Evolutionary conservation across 805 yeast genomes (phyloP), one percentile per base, ranked within the genome.

Genomic region (Wickerhamomyces bovis): DNA sequence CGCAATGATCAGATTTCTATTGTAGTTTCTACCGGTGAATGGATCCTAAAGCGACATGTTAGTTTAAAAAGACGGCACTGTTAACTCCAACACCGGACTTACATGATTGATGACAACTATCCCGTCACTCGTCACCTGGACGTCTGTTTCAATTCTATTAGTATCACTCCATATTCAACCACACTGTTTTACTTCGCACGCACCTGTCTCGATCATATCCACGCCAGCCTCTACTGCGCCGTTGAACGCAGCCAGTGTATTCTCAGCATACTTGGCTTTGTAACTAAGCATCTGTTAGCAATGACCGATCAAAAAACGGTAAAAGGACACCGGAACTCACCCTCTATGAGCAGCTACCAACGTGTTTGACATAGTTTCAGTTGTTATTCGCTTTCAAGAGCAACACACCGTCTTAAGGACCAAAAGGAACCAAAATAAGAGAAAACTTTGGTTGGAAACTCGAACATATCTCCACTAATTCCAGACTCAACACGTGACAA

Each of bases 121-220:
- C n/a, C 77, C 77, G 54, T 80, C 85, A 3, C 57, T 53, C 1
- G 81, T 66, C 49, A 78, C 67, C 55, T 78, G 84, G 26, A 80
- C 61, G 55, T 80, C 85, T 16, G 44, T 12, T 11, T 11, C 28
- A n/a, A n/a, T n/a, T n/a, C n/a, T 18, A 13, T 36, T 36, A 41
- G 26, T 18, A 22, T 23, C 7, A 11, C 9, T 6, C 7, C 19
- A 23, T 13, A 8, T 25, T 25, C 16, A 9, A 2, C 9, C n/a
- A n/a, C 15, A 16, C 16, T 15, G 19, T n/a, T 4, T 31, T 15
- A 25, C 28, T 31, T 6, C 18, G 7, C 7, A 33, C 55, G 20
- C 36, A 55, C 58, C 62, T 10, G 36, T 73, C 57, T 78, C 84
- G 19, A 79, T 67, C 21, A 71, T 68, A 41, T 64, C 69, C 15